A percentile compares a stretch with the other conserved stretches of the same genome.
These are phyloP conservation scores for Spathaspora girioi DNA, from an alignment of 805 yeast species.

Conservation along the genomic window DNA sequence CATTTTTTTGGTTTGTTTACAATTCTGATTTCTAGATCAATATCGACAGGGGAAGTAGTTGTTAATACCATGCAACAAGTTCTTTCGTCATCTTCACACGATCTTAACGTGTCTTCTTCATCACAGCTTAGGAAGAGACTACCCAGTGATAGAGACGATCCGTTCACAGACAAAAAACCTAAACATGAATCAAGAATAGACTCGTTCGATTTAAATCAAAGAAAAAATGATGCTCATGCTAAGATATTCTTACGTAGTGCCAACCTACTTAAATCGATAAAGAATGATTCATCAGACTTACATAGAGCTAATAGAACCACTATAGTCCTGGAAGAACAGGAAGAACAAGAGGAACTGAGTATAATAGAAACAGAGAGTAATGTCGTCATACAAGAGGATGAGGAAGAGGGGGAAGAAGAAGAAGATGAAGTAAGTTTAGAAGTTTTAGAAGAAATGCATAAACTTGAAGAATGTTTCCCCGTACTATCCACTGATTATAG, in stretches of 20 bases:
- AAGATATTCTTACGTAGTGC: not conserved
- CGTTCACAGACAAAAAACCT: conserved; percentile 12
- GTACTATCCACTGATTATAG: conserved; percentile 46
- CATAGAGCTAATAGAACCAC: conserved; percentile 1
- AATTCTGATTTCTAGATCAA: not conserved
- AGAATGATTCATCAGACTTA: not conserved
- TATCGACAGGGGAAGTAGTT: not conserved
- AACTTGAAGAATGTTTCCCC: conserved; percentile 52
- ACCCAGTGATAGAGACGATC: conserved; percentile 11
- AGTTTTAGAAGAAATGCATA: conserved; percentile 55
- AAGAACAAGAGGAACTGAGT: not conserved
- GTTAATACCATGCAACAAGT: not conserved
- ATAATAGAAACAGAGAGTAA: not conserved
- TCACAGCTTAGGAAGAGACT: not conserved
- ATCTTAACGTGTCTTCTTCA: not conserved
- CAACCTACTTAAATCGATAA: not conserved
- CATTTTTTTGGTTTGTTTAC: not conserved
- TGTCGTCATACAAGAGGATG: not conserved
- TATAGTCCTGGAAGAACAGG: conserved; percentile 1
- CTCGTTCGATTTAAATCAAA: not conserved
- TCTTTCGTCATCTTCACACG: not conserved
- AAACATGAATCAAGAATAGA: not conserved
- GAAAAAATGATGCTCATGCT: not conserved
- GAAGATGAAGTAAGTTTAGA: conserved; percentile 51
- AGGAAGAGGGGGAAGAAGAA: conserved; percentile 13